phyloP scores from a whole-genome alignment of 2,329 filamentous ascomycete species.

The Juglanconis oblonga region DNA sequence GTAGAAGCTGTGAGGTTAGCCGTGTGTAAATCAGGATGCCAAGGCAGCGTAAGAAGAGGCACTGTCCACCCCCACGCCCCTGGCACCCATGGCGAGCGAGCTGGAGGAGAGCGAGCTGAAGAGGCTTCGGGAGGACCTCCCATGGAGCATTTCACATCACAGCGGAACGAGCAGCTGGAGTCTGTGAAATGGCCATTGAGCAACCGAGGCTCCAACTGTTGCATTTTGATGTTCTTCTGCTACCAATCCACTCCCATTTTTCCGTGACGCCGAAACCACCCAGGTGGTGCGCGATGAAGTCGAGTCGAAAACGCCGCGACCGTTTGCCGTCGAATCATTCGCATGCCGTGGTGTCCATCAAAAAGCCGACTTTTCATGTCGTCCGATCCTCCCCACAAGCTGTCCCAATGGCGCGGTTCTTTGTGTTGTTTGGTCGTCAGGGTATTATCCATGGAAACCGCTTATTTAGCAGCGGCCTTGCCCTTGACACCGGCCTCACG shows the following conservation, averaged over 20 bases:
- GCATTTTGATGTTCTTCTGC: conserved; percentile 27
- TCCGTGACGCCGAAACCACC: conserved; percentile 26
- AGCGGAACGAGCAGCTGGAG: conserved; percentile 33
- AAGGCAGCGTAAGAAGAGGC: background rate
- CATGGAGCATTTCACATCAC: conserved; percentile 70
- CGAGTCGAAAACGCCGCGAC: conserved; percentile 1
- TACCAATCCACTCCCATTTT: conserved; percentile 23
- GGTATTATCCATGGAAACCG: background rate
- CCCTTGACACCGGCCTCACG: conserved; percentile 73
- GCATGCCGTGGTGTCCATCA: conserved; percentile 12
- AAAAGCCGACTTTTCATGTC: conserved; percentile 12
- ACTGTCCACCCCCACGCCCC: background rate
- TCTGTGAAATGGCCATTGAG: conserved; percentile 72
- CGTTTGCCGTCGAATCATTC: conserved; percentile 4
- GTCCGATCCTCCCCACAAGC: conserved; percentile 19
- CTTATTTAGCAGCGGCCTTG: conserved; percentile 58
- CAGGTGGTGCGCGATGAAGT: conserved; percentile 6
- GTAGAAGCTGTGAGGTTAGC: conserved; percentile 7
- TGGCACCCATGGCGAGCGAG: background rate
- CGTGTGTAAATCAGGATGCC: conserved; percentile 6
- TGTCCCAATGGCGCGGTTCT: conserved; percentile 9
- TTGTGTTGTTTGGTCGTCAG: background rate
- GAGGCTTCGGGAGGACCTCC: conserved; percentile 70
- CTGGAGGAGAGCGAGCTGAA: background rate
- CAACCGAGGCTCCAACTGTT: conserved; percentile 45